Conservation (phyloP, 169 alveolate species). For the Plasmodium yoelii region DNA sequence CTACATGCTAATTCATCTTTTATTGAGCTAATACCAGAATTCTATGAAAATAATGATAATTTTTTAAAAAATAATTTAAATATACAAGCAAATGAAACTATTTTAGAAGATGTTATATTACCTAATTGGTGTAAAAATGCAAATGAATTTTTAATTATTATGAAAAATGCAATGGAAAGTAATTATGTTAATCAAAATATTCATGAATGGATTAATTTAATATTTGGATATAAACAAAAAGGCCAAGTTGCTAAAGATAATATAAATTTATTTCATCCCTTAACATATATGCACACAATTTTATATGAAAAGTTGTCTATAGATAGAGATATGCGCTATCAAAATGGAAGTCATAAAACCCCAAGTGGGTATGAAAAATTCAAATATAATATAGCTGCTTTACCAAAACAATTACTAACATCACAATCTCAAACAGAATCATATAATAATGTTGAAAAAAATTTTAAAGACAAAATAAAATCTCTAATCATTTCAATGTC, state of each 20-base stretch:
- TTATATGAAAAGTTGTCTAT: slow-evolving; percentile 64
- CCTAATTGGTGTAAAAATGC: slow-evolving; percentile 91
- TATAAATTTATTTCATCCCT: slow-evolving; percentile 91
- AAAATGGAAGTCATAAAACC: background rate
- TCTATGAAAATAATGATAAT: slow-evolving; percentile 89
- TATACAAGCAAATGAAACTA: slow-evolving; percentile 83
- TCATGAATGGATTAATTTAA: slow-evolving; percentile 97
- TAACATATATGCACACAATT: slow-evolving; percentile 88
- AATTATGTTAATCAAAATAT: slow-evolving; percentile 93
- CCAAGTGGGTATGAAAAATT: slow-evolving; percentile 65
- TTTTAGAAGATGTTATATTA: slow-evolving; percentile 88
- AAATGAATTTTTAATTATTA: slow-evolving; percentile 79
- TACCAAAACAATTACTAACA: too few relatives aligned
- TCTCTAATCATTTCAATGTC: slow-evolving; percentile 82
- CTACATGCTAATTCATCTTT: slow-evolving; percentile 89
- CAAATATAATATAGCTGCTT: too few relatives aligned
- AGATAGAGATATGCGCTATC: too few relatives aligned
- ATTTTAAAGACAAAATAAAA: slow-evolving; percentile 78
- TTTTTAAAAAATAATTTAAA: slow-evolving; percentile 90
- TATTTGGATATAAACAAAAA: slow-evolving; percentile 95
- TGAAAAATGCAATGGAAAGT: slow-evolving; percentile 95
- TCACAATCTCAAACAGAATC: too few relatives aligned
- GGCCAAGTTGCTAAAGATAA: slow-evolving; percentile 80
- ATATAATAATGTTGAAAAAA: slow-evolving; percentile 27
- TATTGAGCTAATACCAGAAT: slow-evolving; percentile 96